Evolutionary conservation across 176 grass and related monocot genomes (phyloP), one percentile per base, ranked within the genome.

Genomic region (Cymbopogon citratus): DNA sequence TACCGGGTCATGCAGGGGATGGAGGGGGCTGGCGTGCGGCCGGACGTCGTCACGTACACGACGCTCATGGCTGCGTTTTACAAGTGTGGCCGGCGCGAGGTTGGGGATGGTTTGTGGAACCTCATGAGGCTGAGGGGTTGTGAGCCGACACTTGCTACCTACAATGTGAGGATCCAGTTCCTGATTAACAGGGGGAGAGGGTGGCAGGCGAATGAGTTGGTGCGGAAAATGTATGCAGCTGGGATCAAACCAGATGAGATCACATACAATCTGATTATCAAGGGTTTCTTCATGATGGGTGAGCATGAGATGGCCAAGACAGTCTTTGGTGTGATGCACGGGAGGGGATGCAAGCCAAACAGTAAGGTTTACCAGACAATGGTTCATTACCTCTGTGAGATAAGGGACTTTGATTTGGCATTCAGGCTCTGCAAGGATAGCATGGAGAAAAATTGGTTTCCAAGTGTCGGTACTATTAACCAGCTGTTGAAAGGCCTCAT

Each of bases 141-240:
- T 86, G 54, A 66, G 15, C 92, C 95, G 2, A 98, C 82, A 24
- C 85, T 93, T 67, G 74, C 95, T 19, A 98, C 90, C 79, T 98
- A 92, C 76, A 98, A 98, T 91, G 95, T 94, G 41, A 98, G 90
- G 82, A 92, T 98, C 68, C 95, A 98, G 78, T 94, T 85, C 81
- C 60, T 94, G 48, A 87, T 94, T 80, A 90, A 91, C 81, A 84
- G 67, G 66, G 51, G 62, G 73, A 91, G 92, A 87, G 80, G 90
- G 18, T 98, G 88, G 88, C 86, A 89, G 60, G 95, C 92, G 3
- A 91, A 98, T 86, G 63, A 86, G 24, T 84, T 98, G 76, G 81
- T 79, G 71, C 78, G 45, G 63, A 89, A 54, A 73, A 94, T 98
- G 92, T 76, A 87, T 83, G 77, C 79, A 3, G 65, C 66, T 0